Evolutionary conservation across 176 grass and related monocot species (phyloP).

Genomic region (Saccharum spontaneum): DNA sequence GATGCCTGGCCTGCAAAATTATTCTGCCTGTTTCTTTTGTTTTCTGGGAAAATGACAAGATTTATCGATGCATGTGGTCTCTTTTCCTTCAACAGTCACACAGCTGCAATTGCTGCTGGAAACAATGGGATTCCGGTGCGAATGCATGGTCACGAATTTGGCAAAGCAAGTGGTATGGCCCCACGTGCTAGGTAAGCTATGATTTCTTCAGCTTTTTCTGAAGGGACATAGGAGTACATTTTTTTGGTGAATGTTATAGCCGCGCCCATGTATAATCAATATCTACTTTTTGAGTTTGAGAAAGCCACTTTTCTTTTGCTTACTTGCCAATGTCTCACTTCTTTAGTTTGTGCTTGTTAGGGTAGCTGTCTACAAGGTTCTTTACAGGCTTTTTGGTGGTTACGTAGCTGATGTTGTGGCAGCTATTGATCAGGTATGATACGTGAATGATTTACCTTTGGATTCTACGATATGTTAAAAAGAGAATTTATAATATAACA

Average conservation of each 20-base stretch:
- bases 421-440: constrained; percentile 90
- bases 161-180: constrained; percentile 98
- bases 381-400: constrained; percentile 97
- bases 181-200: constrained; percentile 83
- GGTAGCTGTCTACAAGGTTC: constrained; percentile 97
- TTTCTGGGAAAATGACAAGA: background rate
- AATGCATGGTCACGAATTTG: constrained; percentile 95
- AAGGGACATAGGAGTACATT: background rate
- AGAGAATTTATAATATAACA: background rate
- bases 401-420: constrained; percentile 98
- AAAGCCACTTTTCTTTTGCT: constrained; percentile 12
- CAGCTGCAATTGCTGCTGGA: constrained; percentile 97
- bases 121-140: constrained; percentile 91
- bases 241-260: background rate
- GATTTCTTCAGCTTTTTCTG: background rate
- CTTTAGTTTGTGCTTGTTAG: constrained; percentile 44
- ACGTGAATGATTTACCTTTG: background rate
- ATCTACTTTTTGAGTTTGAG: background rate
- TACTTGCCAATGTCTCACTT: background rate
- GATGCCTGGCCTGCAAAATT: background rate
- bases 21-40: background rate
- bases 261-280: background rate
- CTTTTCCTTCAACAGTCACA: constrained; percentile 64
- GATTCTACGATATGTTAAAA: background rate
- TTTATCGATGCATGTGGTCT: constrained; percentile 21